A percentile compares a stretch with the other conserved stretches of the same genome.
Conservation (phyloP, 805 yeast genomes). For the Candida patagonica region DNA sequence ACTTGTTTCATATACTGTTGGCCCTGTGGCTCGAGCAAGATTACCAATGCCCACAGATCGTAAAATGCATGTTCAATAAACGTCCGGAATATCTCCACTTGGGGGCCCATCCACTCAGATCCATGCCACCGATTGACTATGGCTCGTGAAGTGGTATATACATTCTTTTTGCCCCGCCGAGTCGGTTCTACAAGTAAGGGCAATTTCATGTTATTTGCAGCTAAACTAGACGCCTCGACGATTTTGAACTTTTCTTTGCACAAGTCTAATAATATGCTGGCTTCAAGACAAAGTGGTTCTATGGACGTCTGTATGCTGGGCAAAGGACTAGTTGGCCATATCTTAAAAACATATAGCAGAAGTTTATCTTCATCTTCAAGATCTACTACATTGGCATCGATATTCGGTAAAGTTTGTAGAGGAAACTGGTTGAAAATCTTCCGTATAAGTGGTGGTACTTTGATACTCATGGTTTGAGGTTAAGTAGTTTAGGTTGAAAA, state of each 20-base stretch:
- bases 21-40: conserved; percentile 6
- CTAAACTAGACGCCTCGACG: background rate
- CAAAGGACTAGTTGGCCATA: too few species aligned
- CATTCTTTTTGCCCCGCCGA: background rate
- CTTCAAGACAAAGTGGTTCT: conserved; percentile 25
- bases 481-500: background rate
- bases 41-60: conserved; percentile 15
- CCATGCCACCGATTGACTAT: conserved; percentile 3
- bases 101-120: conserved; percentile 1
- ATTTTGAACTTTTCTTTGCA: background rate
- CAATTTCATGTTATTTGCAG: background rate
- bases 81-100: conserved; percentile 8
- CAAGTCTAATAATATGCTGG: conserved; percentile 15
- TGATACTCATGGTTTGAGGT: background rate
- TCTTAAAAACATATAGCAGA: conserved; percentile 3
- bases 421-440: conserved; percentile 28
- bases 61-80: conserved; percentile 12
- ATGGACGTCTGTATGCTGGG: conserved; percentile 18
- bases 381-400: background rate
- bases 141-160: conserved; percentile 6
- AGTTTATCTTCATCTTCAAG: background rate
- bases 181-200: conserved; percentile 4
- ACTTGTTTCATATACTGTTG: conserved; percentile 5
- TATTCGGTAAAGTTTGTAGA: conserved; percentile 12
- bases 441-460: conserved; percentile 23